Evolutionary conservation across 768 basidiomycete genomes (phyloP), one percentile per base, ranked within the genome.

Genomic region (Phylloporus scabripes): DNA sequence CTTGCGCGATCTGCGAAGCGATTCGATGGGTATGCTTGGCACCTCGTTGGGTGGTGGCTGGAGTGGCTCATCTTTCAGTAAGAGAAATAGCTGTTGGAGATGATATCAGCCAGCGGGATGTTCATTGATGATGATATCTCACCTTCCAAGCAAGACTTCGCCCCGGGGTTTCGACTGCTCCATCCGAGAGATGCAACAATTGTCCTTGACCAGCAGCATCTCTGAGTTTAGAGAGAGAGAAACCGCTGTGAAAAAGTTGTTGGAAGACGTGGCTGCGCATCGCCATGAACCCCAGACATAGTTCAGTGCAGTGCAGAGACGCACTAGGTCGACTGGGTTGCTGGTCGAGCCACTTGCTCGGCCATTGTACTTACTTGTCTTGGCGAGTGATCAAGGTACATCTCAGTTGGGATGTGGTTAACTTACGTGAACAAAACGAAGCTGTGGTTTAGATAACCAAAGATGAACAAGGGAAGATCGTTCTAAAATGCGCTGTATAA

Each of bases 141-240:
- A 51, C 89, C 84, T 92, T 92, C 90, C 90, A 92, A 45, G 81
- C 82, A 49, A 92, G 67, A 66, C 89, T 90, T 59, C 90, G 74
- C n/a, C 90, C 90, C 49, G 79, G 66, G 7, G 86, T 71, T 42
- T 77, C 80, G 29, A 73, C 62, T 3, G 68, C 61, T 47, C 66
- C 68, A 47, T 74, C 68, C 4, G 70, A 62, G 21, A 69, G 59
- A 43, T 66, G 61, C 54, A 83, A 77, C 15, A 91, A 64, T 14
- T 79, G 76, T 59, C 82, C 82, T 50, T 77, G 74, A 14, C 86
- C 67, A 10, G 81, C 77, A 31, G 77, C 74, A 64, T 92, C 85
- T 63, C 79, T 81, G 53, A 87, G 66, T 65, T 83, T 85, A 38
- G 81, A 76, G 26, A 84, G 70, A 44, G 78, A 75, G 37, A 64